Conservation (phyloP, 495 filamentous ascomycete species). For the Aspergillus incahuasiensis region DNA sequence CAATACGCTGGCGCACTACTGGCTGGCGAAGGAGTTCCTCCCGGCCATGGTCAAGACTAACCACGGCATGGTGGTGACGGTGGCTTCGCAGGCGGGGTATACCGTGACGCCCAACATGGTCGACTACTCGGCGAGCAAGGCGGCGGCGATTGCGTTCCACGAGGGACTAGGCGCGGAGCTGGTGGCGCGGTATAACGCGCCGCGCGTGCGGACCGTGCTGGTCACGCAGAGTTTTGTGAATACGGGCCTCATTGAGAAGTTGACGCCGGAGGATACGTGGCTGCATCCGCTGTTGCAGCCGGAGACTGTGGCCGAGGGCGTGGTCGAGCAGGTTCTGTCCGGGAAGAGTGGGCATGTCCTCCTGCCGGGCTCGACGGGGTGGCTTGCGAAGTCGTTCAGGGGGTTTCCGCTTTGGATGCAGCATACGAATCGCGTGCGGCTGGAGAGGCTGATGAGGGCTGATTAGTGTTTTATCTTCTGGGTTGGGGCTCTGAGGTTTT, state of each 20-base stretch:
- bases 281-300: conserved; percentile 52
- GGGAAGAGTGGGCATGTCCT: conserved; percentile 17
- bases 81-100: conserved; percentile 60
- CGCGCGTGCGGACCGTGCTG: conserved; percentile 58
- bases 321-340: conserved; percentile 57
- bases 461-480: neutral
- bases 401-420: conserved; percentile 44
- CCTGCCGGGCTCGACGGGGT: conserved; percentile 22
- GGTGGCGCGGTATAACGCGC: conserved; percentile 55
- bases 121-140: conserved; percentile 65
- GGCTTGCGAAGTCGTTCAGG: conserved; percentile 28
- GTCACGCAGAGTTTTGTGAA: conserved; percentile 61
- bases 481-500: neutral
- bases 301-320: conserved; percentile 61
- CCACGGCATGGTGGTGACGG: conserved; percentile 72
- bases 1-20: conserved; percentile 67
- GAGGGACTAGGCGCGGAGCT: conserved; percentile 65
- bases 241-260: conserved; percentile 56
- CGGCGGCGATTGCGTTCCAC: conserved; percentile 63
- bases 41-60: conserved; percentile 57
- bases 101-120: conserved; percentile 59
- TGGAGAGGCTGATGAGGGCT: conserved; percentile 32
- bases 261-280: conserved; percentile 52
- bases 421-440: conserved; percentile 23
- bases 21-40: conserved; percentile 59